A percentile compares a stretch with the other conserved stretches of the same genome.
Evolutionary conservation across 1,139 yeast species (phyloP).

Genomic region (Saccharomyces hybrid): DNA sequence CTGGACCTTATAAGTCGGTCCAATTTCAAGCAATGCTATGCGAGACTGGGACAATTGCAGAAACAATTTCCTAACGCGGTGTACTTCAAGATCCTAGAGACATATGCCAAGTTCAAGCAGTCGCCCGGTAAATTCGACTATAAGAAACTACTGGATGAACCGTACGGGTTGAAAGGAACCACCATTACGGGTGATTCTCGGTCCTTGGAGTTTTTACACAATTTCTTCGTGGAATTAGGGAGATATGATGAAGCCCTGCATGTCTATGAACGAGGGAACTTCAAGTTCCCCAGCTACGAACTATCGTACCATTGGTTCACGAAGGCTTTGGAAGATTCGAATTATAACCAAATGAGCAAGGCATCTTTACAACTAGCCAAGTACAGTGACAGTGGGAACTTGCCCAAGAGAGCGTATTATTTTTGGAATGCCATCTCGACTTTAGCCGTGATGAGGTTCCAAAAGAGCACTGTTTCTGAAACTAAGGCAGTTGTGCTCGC

Average conservation of each 20-base stretch:
- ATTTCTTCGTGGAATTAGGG: slow-evolving; percentile 22
- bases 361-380: slow-evolving; percentile 24
- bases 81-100: slow-evolving; percentile 21
- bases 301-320: slow-evolving; percentile 26
- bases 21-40: slow-evolving; percentile 25
- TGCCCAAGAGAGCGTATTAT: slow-evolving; percentile 15
- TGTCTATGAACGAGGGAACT: slow-evolving; percentile 24
- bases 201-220: slow-evolving; percentile 23
- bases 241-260: slow-evolving; percentile 22
- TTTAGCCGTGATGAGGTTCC: slow-evolving; percentile 21
- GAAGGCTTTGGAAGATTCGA: slow-evolving; percentile 21
- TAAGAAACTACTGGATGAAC: slow-evolving; percentile 12
- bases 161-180: slow-evolving; percentile 17
- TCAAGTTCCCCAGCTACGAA: slow-evolving; percentile 24
- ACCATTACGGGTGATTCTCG: slow-evolving; percentile 21
- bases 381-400: slow-evolving; percentile 9
- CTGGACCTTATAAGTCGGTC: slow-evolving; percentile 18
- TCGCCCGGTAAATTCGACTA: slow-evolving; percentile 24
- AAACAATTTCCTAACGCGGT: slow-evolving; percentile 23
- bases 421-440: slow-evolving; percentile 29
- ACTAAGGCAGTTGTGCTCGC: slow-evolving; percentile 22
- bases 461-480: slow-evolving; percentile 12
- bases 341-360: slow-evolving; percentile 22
- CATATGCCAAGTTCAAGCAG: slow-evolving; percentile 25
- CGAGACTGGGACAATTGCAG: slow-evolving; percentile 15